phyloP scores from a whole-genome alignment of 306 rosid genomes.

The Cicer yamashitae region DNA sequence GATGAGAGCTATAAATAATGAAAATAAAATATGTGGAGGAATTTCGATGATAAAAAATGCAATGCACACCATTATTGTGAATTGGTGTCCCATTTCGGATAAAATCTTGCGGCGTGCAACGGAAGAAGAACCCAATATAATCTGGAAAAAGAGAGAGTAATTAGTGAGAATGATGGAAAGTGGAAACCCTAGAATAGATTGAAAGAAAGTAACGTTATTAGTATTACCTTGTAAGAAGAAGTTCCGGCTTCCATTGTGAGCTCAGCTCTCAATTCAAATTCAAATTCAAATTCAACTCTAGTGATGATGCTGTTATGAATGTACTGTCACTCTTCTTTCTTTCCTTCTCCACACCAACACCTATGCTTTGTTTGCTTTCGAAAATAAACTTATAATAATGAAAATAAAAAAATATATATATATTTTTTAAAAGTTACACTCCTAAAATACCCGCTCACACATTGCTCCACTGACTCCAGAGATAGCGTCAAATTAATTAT shows the following conservation, averaged over 20 bases:
- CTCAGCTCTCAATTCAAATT: no score
- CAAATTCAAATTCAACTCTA: no score
- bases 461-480: no score
- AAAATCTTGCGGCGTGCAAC: slow-evolving; percentile 71
- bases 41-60: background rate
- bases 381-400: no score
- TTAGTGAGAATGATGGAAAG: background rate
- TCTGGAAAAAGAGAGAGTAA: slow-evolving; percentile 51
- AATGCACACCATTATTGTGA: slow-evolving; percentile 68
- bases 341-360: no score
- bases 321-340: no score
- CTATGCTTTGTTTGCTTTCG: no score
- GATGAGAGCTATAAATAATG: slow-evolving; percentile 13
- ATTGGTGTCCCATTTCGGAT: slow-evolving; percentile 81
- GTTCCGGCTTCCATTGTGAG: slow-evolving; percentile 44
- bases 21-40: slow-evolving; percentile 1
- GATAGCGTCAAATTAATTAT: no score
- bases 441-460: no score
- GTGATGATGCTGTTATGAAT: no score
- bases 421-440: no score
- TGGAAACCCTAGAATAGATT: slow-evolving; percentile 49
- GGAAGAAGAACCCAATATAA: slow-evolving; percentile 79
- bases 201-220: background rate
- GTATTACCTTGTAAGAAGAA: slow-evolving; percentile 52
- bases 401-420: no score